These are phyloP conservation scores for Asterionellopsis glacialis DNA, from an alignment of 108 stramenopile genomes.

Conservation along the genomic window DNA sequence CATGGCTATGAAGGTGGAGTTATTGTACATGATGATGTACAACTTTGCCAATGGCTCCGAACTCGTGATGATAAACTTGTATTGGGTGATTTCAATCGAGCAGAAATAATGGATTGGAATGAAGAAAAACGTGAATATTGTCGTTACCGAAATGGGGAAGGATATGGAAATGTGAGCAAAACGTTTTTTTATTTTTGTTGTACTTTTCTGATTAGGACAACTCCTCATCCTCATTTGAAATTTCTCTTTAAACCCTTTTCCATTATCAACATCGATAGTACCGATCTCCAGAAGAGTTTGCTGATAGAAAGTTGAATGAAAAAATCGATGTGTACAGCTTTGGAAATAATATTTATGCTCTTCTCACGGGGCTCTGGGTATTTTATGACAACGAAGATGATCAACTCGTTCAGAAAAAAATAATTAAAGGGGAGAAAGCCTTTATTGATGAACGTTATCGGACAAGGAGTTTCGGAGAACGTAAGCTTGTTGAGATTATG, in stretches of 20 bases:
- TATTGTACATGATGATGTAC: constrained; percentile 75
- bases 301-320: constrained; percentile 43
- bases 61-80: constrained; percentile 47
- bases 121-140: constrained; percentile 51
- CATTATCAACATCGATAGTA: background rate
- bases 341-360: constrained; percentile 52
- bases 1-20: constrained; percentile 58
- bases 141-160: constrained; percentile 57
- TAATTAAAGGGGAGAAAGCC: constrained; percentile 42
- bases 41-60: constrained; percentile 76
- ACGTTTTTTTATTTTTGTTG: constrained; percentile 1
- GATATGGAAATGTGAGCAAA: constrained; percentile 29
- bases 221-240: background rate
- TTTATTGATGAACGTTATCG: constrained; percentile 61
- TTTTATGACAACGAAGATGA: constrained; percentile 24
- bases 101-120: constrained; percentile 53
- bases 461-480: constrained; percentile 49
- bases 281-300: constrained; percentile 66
- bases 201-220: background rate
- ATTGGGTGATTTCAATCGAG: constrained; percentile 82
- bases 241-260: background rate
- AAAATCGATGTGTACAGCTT: constrained; percentile 58
- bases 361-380: constrained; percentile 52
- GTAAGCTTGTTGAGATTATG: constrained; percentile 66
- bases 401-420: constrained; percentile 25